Evolutionary conservation across 2,329 filamentous ascomycete genomes (phyloP), one percentile per base, ranked within the genome.

Genomic region (Fusarium nisikadoi): DNA sequence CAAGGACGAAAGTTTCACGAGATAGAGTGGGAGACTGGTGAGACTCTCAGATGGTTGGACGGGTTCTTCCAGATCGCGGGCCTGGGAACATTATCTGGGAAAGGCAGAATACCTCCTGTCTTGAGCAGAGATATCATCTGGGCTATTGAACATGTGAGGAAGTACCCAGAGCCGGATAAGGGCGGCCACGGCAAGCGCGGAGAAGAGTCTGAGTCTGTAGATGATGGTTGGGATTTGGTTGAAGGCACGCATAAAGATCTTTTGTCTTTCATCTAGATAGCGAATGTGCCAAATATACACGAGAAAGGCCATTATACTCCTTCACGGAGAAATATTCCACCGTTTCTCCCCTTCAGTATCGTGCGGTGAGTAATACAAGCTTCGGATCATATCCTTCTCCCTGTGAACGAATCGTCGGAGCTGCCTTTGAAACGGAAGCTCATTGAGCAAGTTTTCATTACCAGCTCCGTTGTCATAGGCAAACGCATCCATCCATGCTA

Each of bases 1-100:
- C 78, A 83, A n/a, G 65, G 79, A 0, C 80, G 72, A 36, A 84
- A 82, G 47, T 89, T 88, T 65, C 88, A 89, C 73, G 86, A 87
- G 47, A 82, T 89, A 8, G 76, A 81, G 6, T 88, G 85, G 85
- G 86, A 88, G 14, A 80, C 79, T 6, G 86, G 85, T 0, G 85
- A 89, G 77, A 88, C 86, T 0, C 71, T 82, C 3, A 80, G 79
- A 13, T 89, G 84, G 81, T 77, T 89, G 6, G 76, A 79, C 2
- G 79, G 79, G 16, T 71, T 89, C 47, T 89, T 84, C 74, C 72
- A 80, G 11, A 79, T 89, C 54, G 84, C 87, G 0, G 88, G 87
- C 0, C 76, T 90, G 38, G 82, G 83, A 0, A 83, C 80, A 19
- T 73, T 90, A 45, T 79, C 78, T 31, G 86, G 86, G 2, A 81